Conservation (phyloP, 2,329 filamentous ascomycete species). For the Colletotrichum theobromicola region DNA sequence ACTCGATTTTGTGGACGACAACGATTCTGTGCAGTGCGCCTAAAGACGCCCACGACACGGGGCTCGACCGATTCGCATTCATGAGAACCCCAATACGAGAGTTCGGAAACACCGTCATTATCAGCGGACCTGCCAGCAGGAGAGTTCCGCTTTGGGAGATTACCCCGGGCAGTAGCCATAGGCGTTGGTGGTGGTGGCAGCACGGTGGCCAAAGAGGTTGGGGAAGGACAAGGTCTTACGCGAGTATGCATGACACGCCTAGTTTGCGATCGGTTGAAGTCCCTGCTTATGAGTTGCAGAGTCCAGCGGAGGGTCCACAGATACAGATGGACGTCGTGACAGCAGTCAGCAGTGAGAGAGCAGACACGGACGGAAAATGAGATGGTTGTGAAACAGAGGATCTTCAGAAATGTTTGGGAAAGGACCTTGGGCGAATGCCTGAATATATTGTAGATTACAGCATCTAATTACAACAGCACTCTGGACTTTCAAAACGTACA, state of each 20-base stretch:
- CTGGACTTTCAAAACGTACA: no score
- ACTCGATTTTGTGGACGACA: slow-evolving; percentile 40
- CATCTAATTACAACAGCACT: no score
- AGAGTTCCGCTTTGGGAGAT: neutral
- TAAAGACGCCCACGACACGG: slow-evolving; percentile 30
- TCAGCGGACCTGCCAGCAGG: slow-evolving; percentile 1
- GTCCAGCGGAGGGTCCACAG: neutral
- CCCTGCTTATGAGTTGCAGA: neutral
- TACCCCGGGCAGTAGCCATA: neutral
- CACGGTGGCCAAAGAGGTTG: slow-evolving; percentile 4
- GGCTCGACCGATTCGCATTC: slow-evolving; percentile 27
- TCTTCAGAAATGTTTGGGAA: no score
- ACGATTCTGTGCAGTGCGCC: slow-evolving; percentile 33
- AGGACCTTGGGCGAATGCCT: no score
- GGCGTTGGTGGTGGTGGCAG: slow-evolving; percentile 19
- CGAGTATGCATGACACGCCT: neutral
- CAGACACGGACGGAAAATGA: neutral
- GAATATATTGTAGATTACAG: no score
- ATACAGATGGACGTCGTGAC: slow-evolving; percentile 51
- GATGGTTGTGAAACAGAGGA: neutral
- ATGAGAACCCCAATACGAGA: slow-evolving; percentile 12
- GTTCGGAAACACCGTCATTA: slow-evolving; percentile 1
- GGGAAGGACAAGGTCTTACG: slow-evolving; percentile 6
- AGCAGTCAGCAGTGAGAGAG: slow-evolving; percentile 41
- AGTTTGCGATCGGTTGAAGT: neutral